Evolutionary conservation across 2,329 filamentous ascomycete species (phyloP).

Genomic region (Biscogniauxia mediterranea): DNA sequence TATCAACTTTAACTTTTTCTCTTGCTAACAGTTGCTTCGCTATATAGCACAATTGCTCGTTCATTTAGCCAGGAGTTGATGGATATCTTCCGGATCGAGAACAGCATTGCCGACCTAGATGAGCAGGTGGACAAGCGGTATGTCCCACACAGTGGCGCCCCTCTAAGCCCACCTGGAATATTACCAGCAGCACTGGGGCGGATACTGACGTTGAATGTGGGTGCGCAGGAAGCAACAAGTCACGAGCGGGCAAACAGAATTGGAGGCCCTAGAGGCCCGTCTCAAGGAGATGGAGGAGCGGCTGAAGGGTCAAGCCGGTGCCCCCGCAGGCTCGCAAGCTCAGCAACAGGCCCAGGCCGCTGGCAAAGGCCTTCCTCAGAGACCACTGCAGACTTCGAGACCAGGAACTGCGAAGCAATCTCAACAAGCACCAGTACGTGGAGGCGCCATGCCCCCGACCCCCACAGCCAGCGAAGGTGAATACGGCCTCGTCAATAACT

Average conservation of each 20-base stretch:
- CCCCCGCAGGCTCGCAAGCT: conserved; percentile 20
- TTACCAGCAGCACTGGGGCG: not conserved
- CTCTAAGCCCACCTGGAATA: conserved; percentile 3
- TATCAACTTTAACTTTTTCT: conserved; percentile 10
- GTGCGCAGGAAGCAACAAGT: conserved; percentile 74
- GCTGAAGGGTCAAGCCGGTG: conserved; percentile 45
- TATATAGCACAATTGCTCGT: conserved; percentile 74
- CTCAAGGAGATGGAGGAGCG: conserved; percentile 83
- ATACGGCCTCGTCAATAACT: conserved; percentile 42
- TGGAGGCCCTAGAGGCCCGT: conserved; percentile 80
- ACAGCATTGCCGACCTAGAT: conserved; percentile 70
- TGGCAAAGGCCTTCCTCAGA: conserved; percentile 31
- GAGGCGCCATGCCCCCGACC: conserved; percentile 59
- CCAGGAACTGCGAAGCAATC: conserved; percentile 52
- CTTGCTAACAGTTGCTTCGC: conserved; percentile 20
- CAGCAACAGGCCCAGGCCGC: conserved; percentile 29
- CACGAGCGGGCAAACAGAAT: conserved; percentile 70
- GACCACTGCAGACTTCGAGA: conserved; percentile 40
- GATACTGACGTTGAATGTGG: conserved; percentile 8
- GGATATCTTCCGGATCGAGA: conserved; percentile 86
- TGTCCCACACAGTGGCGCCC: conserved; percentile 33
- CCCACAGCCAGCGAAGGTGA: conserved; percentile 64
- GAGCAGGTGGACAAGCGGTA: conserved; percentile 81
- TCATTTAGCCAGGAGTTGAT: conserved; percentile 85
- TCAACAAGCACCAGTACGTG: conserved; percentile 49